Evolutionary conservation across 164 flowering plant species (phyloP).

Genomic region (Stephania cephalantha): DNA sequence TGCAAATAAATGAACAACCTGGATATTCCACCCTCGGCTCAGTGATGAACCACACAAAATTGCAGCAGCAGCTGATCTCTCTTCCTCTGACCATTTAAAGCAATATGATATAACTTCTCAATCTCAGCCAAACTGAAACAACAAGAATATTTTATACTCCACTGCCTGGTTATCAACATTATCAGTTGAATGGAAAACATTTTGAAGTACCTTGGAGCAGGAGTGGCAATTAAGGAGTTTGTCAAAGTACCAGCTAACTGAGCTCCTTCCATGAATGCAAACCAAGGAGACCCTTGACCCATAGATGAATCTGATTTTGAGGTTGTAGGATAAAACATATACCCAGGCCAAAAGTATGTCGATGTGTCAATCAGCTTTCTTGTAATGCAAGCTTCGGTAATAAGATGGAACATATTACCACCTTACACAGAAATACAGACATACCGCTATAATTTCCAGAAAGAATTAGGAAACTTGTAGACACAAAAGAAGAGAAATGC

Average conservation of each 20-base stretch:
- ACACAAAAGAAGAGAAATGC: not conserved
- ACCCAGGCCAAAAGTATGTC: constrained; percentile 83
- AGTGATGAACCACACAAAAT: constrained; percentile 74
- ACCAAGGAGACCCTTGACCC: constrained; percentile 68
- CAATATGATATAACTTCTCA: constrained; percentile 59
- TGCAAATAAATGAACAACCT: constrained; percentile 28
- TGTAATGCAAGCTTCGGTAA: constrained; percentile 94
- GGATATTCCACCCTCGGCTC: constrained; percentile 65
- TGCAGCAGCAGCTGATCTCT: constrained; percentile 54
- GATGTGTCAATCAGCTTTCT: constrained; percentile 76
- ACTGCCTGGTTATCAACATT: not conserved
- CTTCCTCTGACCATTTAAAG: constrained; percentile 61
- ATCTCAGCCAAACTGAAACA: constrained; percentile 51
- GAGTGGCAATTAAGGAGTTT: constrained; percentile 49
- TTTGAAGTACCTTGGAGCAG: constrained; percentile 75
- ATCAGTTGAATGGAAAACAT: not conserved
- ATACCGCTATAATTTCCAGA: not conserved
- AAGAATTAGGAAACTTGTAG: too few relatives aligned
- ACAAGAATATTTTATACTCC: not conserved
- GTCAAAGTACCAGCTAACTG: constrained; percentile 45
- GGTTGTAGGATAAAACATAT: constrained; percentile 41
- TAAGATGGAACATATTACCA: constrained; percentile 85
- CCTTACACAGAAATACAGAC: constrained; percentile 32
- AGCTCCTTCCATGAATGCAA: constrained; percentile 73
- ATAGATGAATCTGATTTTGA: constrained; percentile 39